Evolutionary conservation across 139 green algal genomes (phyloP), one percentile per base, ranked within the genome.

Genomic region (Helicosporidium sp.): DNA sequence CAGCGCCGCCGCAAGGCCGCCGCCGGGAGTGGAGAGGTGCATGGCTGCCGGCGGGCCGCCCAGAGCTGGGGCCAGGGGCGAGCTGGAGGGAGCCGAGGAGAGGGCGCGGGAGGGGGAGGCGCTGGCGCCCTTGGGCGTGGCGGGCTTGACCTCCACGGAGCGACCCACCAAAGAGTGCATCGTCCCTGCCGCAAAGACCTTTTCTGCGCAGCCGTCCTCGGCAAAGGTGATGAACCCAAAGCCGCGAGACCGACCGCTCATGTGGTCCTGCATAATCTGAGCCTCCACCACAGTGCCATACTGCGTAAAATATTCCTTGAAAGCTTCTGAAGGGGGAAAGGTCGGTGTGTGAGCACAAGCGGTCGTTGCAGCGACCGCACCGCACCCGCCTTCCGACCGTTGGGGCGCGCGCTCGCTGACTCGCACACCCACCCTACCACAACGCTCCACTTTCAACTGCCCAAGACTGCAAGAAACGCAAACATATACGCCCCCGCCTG

Each of bases 151-250:
- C 51, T 86, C 74, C 23, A 91, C 76, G 36, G 60, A 49, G 54
- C 88, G 88, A 26, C 75, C 75, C 13, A 46, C 54, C 13, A 91
- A 51, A 49, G 77, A 64, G 25, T 91, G 78, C 65, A 84, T 77
- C 18, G 49, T 40, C 27, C 76, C 77, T 0, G 52, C 52, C 2
- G 45, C 24, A 46, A 87, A 85, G 13, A 84, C 72, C 26, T 58
- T 52, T 26, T 78, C 57, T 6, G 78, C 73, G n/a, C 66, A 64
- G 1, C 44, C 39, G 44, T 91, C 80, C 15, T 76, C 68, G 2
- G 72, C 75, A 61, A 83, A 91, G 0, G 80, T 87, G 4, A 91
- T 54, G 58, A 91, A 91, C 75, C 78, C 80, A 51, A 91, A 91
- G 25, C 80, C 80, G 3, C 80, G 39, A 4, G 76, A 82, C 5